Percentiles rank a stretch among this genome's conserved stretches.
Conservation (phyloP, 2,329 filamentous ascomycete genomes). For the Alternaria dauci region DNA sequence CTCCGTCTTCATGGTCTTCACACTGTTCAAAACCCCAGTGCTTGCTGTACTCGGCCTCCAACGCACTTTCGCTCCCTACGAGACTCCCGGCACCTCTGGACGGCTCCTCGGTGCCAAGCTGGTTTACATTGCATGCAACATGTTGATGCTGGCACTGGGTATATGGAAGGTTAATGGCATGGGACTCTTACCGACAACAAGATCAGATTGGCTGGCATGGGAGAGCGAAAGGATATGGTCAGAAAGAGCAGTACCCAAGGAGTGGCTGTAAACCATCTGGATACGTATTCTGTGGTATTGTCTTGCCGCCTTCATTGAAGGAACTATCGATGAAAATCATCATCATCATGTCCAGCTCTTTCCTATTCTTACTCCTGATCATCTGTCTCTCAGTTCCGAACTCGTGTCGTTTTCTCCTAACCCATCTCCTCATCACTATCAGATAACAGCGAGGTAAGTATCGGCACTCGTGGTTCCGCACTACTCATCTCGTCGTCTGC, state of each 20-base stretch:
- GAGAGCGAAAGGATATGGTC: constrained; percentile 70
- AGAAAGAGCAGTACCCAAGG: constrained; percentile 47
- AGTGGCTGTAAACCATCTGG: constrained; percentile 40
- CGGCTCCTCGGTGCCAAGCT: constrained; percentile 84
- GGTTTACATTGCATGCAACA: constrained; percentile 86
- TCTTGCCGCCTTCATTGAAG: not conserved
- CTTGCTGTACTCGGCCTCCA: constrained; percentile 84
- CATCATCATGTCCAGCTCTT: not conserved
- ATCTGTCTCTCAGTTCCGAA: not conserved
- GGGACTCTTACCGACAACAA: constrained; percentile 94
- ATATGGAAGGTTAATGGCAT: constrained; percentile 97
- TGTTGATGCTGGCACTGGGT: constrained; percentile 82
- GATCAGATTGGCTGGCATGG: constrained; percentile 98
- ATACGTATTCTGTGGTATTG: not conserved
- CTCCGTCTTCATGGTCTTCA: constrained; percentile 99
- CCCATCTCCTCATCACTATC: not conserved
- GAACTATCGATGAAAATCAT: not conserved
- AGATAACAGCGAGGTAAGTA: not conserved
- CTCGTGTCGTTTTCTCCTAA: not conserved
- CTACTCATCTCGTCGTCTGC: not conserved
- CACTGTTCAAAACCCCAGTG: constrained; percentile 97
- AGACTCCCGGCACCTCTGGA: constrained; percentile 77
- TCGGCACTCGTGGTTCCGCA: not conserved
- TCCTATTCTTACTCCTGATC: not conserved
- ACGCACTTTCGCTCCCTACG: constrained; percentile 88